phyloP scores from a whole-genome alignment of 2,329 filamentous ascomycete genomes.

The Dryadomyces sulphureus region DNA sequence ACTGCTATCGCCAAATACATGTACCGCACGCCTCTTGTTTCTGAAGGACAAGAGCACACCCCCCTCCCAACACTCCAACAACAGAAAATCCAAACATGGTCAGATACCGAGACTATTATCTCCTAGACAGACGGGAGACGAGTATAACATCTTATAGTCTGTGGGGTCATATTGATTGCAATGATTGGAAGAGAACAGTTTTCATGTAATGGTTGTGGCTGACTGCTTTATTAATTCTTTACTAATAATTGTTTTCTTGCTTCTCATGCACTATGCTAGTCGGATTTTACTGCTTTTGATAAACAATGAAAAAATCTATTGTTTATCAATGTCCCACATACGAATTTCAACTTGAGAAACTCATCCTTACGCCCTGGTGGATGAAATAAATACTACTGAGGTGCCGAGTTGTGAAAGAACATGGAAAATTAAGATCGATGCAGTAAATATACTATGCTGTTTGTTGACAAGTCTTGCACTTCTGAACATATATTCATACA shows the following conservation, averaged over 20 bases:
- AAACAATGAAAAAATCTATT: not conserved
- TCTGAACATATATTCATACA: too few species aligned
- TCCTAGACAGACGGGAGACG: too few species aligned
- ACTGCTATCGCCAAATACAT: not conserved
- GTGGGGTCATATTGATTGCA: not conserved
- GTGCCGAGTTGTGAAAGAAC: not conserved
- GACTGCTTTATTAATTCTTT: not conserved
- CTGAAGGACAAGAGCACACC: not conserved
- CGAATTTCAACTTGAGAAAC: not conserved
- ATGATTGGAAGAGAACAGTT: not conserved
- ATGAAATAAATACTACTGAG: not conserved
- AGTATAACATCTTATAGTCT: too few species aligned
- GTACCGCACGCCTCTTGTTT: not conserved
- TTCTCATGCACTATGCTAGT: not conserved
- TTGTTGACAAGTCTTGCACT: too few species aligned
- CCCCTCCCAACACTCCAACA: not conserved
- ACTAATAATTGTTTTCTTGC: not conserved
- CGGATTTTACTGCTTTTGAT: not conserved
- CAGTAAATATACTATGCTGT: too few species aligned
- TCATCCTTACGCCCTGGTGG: not conserved
- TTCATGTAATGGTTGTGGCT: not conserved
- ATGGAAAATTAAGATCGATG: too few species aligned
- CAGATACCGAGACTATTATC: not conserved
- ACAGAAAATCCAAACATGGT: not conserved
- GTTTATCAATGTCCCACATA: not conserved